Conservation (phyloP, 805 yeast species). For the Komagataella mondaviorum region DNA sequence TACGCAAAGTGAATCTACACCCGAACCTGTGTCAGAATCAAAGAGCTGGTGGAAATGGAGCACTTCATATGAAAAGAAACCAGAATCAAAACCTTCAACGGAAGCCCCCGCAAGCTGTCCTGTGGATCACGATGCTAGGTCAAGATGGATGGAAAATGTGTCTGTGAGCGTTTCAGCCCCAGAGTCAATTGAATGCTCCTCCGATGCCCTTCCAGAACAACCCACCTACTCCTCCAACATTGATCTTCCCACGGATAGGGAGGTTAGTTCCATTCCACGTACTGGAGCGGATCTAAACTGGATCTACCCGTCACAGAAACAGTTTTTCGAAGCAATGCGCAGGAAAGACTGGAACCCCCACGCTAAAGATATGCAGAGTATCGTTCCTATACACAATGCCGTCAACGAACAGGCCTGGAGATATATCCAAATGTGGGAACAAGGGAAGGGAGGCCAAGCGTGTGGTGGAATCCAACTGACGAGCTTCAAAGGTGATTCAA, state of each 20-base stretch:
- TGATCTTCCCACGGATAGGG: conserved; percentile 57
- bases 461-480: conserved; percentile 84
- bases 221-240: conserved; percentile 22
- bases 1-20: neutral
- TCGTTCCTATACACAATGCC: conserved; percentile 87
- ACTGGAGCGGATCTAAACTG: conserved; percentile 60
- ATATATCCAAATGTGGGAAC: conserved; percentile 77
- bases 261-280: conserved; percentile 71
- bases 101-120: conserved; percentile 19
- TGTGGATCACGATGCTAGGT: conserved; percentile 23
- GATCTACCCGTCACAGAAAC: conserved; percentile 94
- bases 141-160: conserved; percentile 20
- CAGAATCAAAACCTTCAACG: conserved; percentile 5
- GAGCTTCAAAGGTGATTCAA: conserved; percentile 81
- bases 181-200: conserved; percentile 5
- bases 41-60: neutral
- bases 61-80: neutral
- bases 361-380: conserved; percentile 72
- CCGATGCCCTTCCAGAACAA: conserved; percentile 30
- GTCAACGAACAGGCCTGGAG: conserved; percentile 92
- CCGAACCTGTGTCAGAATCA: neutral
- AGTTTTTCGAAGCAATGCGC: conserved; percentile 87
- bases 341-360: conserved; percentile 82
- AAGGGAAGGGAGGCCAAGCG: conserved; percentile 33
- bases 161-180: conserved; percentile 26